Conservation (phyloP, 2,329 filamentous ascomycete genomes). For the Moelleriella libera region DNA sequence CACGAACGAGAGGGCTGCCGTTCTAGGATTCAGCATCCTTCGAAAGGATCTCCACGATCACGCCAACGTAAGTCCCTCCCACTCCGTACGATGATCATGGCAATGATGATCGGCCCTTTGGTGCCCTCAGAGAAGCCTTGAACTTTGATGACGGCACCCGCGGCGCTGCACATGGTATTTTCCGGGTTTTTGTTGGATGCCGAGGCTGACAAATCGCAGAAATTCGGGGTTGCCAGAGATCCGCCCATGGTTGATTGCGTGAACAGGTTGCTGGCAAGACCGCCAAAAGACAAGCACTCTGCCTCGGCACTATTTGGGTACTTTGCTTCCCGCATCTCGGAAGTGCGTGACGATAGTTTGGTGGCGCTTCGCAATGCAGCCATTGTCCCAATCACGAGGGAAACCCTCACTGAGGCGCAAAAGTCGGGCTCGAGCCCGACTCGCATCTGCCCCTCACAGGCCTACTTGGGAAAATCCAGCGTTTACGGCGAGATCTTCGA, state of each 20-base stretch:
- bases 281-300: slow-evolving; percentile 51
- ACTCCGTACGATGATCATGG: not conserved
- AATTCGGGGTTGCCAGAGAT: slow-evolving; percentile 75
- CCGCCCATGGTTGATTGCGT: slow-evolving; percentile 69
- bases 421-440: slow-evolving; percentile 19
- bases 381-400: slow-evolving; percentile 55
- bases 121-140: no score
- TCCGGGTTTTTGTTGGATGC: no score
- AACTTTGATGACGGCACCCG: no score
- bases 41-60: slow-evolving; percentile 64
- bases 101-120: no score
- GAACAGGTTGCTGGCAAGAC: slow-evolving; percentile 54
- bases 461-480: slow-evolving; percentile 61
- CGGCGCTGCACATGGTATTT: no score
- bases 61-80: slow-evolving; percentile 34
- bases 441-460: slow-evolving; percentile 51
- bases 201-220: slow-evolving; percentile 21
- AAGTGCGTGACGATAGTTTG: slow-evolving; percentile 50
- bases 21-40: slow-evolving; percentile 72
- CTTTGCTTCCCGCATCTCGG: slow-evolving; percentile 61
- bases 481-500: slow-evolving; percentile 85
- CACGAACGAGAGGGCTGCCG: slow-evolving; percentile 59
- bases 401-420: slow-evolving; percentile 10
- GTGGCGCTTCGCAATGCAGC: slow-evolving; percentile 46
- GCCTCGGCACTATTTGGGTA: slow-evolving; percentile 71